Percentiles rank a stretch among this genome's conserved stretches.
Evolutionary conservation across 352 stramenopile species (phyloP).

Genomic region (Phytophthora gonapodyides): DNA sequence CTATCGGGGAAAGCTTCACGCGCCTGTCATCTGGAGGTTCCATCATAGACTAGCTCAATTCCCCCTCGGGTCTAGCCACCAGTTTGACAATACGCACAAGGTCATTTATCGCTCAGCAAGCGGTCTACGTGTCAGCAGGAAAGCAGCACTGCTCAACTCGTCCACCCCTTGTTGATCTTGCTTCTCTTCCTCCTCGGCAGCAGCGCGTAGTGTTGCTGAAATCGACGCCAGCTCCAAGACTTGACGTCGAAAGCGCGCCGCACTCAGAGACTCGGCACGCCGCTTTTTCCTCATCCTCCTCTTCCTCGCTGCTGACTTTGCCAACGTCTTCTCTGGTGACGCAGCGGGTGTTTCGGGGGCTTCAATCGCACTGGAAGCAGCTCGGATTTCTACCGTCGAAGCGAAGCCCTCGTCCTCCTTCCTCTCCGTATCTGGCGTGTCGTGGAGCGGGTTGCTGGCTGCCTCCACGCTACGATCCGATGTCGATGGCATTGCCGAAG

Average conservation of each 20-base stretch:
- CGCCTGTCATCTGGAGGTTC: background rate
- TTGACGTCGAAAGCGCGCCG: conserved; percentile 16
- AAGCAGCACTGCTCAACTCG: conserved; percentile 7
- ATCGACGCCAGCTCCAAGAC: conserved; percentile 26
- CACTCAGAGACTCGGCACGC: background rate
- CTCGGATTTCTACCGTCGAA: background rate
- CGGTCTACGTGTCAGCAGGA: background rate
- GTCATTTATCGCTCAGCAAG: too few relatives aligned
- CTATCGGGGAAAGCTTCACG: conserved; percentile 1
- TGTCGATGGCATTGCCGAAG: background rate
- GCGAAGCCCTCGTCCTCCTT: too few relatives aligned
- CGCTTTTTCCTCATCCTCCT: conserved; percentile 27
- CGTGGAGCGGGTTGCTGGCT: background rate
- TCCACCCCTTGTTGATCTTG: conserved; percentile 13
- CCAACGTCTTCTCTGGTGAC: background rate
- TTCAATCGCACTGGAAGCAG: background rate
- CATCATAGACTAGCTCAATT: too few relatives aligned
- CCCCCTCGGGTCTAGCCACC: too few relatives aligned
- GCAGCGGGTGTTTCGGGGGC: background rate
- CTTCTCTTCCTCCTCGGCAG: conserved; percentile 19
- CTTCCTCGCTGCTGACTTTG: conserved; percentile 5
- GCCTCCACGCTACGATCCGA: background rate
- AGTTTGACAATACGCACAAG: too few relatives aligned
- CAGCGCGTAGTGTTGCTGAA: conserved; percentile 20
- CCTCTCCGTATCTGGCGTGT: background rate